Conservation (phyloP, 208 protist genomes). For the Tritrichomonas musculus region DNA sequence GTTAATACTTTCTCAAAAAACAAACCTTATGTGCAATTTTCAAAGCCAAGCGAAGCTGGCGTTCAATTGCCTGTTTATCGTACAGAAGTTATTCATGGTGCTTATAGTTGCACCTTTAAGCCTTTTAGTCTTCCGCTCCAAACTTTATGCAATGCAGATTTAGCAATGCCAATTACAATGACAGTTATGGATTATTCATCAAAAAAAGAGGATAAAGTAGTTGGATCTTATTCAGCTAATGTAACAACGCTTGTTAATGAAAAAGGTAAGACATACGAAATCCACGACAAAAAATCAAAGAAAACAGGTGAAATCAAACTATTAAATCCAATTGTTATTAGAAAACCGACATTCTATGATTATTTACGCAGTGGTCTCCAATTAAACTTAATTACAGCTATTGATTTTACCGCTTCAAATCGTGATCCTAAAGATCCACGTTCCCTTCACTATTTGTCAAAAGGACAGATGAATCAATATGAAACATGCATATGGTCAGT, state of each 20-base stretch:
- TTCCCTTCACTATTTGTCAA: not conserved
- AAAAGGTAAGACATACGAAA: not conserved
- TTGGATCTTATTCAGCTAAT: not conserved
- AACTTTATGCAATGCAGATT: not conserved
- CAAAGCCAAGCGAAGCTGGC: not conserved
- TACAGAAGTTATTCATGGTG: not conserved
- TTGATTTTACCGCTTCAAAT: slow-evolving; percentile 48
- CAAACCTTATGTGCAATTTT: not conserved
- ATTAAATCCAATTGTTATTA: not conserved
- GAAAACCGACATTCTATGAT: slow-evolving; percentile 41
- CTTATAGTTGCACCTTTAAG: not conserved
- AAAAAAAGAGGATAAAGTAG: not conserved
- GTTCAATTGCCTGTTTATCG: not conserved
- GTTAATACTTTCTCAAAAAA: not conserved
- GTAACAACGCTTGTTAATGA: not conserved
- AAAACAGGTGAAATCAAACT: not conserved
- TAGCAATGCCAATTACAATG: not conserved
- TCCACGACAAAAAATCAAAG: not conserved
- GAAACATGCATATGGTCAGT: slow-evolving; percentile 30
- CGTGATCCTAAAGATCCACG: not conserved
- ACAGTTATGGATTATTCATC: not conserved
- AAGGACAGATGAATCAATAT: not conserved
- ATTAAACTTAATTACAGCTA: slow-evolving; percentile 47
- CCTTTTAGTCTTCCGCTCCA: not conserved
- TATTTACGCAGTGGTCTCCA: slow-evolving; percentile 40